Base-by-base conservation (phyloP, 2,329 filamentous ascomycete species). In the Endoconidiophora laricicola region DNA sequence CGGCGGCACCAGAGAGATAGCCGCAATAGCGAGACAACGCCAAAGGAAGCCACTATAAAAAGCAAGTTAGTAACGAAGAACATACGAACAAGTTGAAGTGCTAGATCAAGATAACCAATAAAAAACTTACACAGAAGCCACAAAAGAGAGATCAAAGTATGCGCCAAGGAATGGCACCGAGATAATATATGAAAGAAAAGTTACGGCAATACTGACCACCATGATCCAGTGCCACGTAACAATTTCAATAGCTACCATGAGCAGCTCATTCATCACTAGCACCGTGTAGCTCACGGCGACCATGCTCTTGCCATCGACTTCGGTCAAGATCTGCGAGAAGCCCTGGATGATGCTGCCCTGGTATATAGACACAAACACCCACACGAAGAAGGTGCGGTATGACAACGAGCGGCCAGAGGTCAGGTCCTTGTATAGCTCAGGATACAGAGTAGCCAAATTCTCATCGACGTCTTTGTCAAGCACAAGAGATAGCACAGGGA, bases 181-280 rank as follows among this genome's bases (percentile, higher is more conserved):
- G 2, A 78, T 86, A 23, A 88, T 70, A 60, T 85, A 98, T n/a
- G 90, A 63, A 24, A 82, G 62, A 42, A 84, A 81, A 0, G 91
- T 98, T 12, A 86, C 88, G 4, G 94, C 60, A 54, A 96, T 83
- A 56, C 75, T 81, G 47, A 85, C 68, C 49, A 94, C 81, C 88
- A 96, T 96, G 55, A 90, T 72, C 38, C 83, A 83, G 64, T 96
- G 91, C 91, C 91, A 98, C 0, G 91, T 98, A 3, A 86, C 94
- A 58, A 98, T 85, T 62, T 94, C 85, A 53, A 94, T 86, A 3
- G 88, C 90, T 2, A 96, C 91, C 93, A 98, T 98, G 58, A 93
- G 76, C 53, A 98, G 74, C 63, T 98, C 91, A 63, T 96, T 98
- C 54, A 96, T 69, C 4, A 98, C 79, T 2, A 98, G 76, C 0